These are phyloP conservation scores for Daucus carota DNA, from an alignment of 129 eudicot genomes.

Conservation along the genomic window DH1_v3.0 NC_030384.2:45197001-45197500, in stretches of 20 bases:
- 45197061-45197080: not conserved
- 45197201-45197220: not conserved
- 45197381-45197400: not conserved
- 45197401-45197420: not conserved
- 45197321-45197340: not conserved
- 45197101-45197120: not conserved
- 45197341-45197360: not conserved
- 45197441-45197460: conserved; percentile 5
- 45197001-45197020: not conserved
- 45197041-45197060: not conserved
- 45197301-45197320: not conserved
- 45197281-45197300: not conserved
- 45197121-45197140: not conserved
- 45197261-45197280: not conserved
- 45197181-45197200: not conserved
- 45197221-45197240: not conserved
- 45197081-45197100: not conserved
- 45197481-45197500: not conserved
- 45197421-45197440: not conserved
- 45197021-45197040: not conserved
- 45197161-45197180: not conserved
- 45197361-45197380: not conserved
- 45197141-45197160: not conserved
- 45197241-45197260: not conserved
- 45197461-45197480: not conserved